Conservation (phyloP, 805 yeast genomes). For the Lachancea sp. region DNA sequence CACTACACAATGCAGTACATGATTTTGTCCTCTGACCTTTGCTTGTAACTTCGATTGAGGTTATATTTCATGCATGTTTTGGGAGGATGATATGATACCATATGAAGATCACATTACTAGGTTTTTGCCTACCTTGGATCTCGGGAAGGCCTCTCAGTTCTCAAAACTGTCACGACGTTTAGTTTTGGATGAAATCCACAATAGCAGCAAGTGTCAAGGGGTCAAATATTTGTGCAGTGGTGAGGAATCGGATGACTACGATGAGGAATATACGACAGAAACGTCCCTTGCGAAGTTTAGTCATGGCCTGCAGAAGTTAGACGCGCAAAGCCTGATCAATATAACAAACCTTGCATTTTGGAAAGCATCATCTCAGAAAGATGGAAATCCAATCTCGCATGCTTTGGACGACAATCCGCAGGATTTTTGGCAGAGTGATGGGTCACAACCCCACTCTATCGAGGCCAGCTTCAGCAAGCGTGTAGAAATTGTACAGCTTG, state of each 20-base stretch:
- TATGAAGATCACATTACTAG: not conserved
- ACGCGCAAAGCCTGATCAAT: conserved; percentile 51
- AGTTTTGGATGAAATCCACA: conserved; percentile 18
- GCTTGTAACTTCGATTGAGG: too few species aligned
- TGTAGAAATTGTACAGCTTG: conserved; percentile 60
- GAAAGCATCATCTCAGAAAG: conserved; percentile 72
- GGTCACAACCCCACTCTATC: conserved; percentile 77
- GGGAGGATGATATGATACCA: conserved; percentile 3
- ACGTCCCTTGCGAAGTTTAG: conserved; percentile 14
- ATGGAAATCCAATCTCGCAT: conserved; percentile 64
- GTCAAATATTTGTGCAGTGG: conserved; percentile 16
- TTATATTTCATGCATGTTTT: too few species aligned
- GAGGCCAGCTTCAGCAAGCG: conserved; percentile 74
- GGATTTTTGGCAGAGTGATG: conserved; percentile 93
- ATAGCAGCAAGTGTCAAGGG: conserved; percentile 7
- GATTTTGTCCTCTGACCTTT: too few species aligned
- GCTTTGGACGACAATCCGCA: conserved; percentile 67
- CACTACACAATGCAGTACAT: too few species aligned
- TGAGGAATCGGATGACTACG: conserved; percentile 13
- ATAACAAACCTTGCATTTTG: conserved; percentile 78
- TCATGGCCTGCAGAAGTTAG: conserved; percentile 22
- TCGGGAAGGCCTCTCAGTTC: not conserved
- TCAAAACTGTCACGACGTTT: conserved; percentile 21
- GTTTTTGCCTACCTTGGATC: conserved; percentile 1
- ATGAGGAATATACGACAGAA: conserved; percentile 18